These are phyloP conservation scores for Apodospora peruviana DNA, from an alignment of 495 filamentous ascomycete genomes.

Conservation along the genomic window DNA sequence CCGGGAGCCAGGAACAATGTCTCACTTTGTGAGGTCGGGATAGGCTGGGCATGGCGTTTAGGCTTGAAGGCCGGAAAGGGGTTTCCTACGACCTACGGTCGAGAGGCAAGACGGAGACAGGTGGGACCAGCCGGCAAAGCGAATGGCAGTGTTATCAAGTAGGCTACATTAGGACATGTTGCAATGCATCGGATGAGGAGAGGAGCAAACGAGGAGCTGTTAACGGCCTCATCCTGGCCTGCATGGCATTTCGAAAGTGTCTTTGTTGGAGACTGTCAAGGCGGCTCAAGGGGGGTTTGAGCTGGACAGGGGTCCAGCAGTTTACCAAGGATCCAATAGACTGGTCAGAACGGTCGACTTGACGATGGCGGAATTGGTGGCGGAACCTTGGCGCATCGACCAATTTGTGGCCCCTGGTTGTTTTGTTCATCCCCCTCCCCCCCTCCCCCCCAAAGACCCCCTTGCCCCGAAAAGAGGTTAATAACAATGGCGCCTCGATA, in stretches of 20 bases:
- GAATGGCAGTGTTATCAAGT: no score
- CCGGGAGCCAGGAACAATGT: neutral
- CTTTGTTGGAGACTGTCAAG: no score
- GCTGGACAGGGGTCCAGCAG: constrained; percentile 26
- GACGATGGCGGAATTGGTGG: constrained; percentile 21
- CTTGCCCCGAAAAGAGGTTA: no score
- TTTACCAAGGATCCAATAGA: constrained; percentile 19
- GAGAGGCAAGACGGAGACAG: neutral
- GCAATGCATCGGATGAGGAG: no score
- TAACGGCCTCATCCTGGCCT: constrained; percentile 6
- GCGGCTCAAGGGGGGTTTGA: constrained; percentile 27
- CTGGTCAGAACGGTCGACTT: constrained; percentile 14
- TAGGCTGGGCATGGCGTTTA: neutral
- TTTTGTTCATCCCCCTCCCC: neutral
- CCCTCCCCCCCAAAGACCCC: no score
- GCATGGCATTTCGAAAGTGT: constrained; percentile 6
- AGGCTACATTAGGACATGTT: no score
- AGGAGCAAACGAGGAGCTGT: constrained; percentile 1
- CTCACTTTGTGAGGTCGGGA: neutral
- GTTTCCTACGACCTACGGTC: neutral
- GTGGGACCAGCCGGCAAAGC: neutral
- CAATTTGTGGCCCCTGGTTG: constrained; percentile 4
- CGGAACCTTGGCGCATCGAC: constrained; percentile 15
- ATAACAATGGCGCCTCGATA: neutral
- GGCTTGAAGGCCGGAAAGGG: neutral